These are phyloP conservation scores for Endoconidiophora polonica DNA, from an alignment of 2,329 filamentous ascomycete genomes.

Conservation along the genomic window DNA sequence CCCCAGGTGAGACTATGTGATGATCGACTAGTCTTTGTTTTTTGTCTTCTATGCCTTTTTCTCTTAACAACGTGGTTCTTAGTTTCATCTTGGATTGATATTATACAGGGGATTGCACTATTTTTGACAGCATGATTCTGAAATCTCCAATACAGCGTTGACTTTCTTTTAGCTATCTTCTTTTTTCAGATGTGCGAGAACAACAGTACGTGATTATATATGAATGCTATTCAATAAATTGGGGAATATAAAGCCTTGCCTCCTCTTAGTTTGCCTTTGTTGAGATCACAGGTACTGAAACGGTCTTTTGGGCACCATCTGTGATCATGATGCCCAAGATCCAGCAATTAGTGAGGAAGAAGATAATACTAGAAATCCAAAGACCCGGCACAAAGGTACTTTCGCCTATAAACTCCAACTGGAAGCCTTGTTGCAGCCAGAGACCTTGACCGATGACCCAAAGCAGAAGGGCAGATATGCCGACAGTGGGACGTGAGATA, in stretches of 20 bases:
- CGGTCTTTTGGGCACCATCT: constrained; percentile 32
- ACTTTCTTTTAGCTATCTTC: too few relatives aligned
- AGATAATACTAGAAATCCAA: constrained; percentile 56
- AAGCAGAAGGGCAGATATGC: constrained; percentile 45
- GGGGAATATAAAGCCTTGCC: neutral
- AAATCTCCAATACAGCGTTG: too few relatives aligned
- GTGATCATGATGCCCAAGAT: constrained; percentile 64
- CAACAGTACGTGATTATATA: too few relatives aligned
- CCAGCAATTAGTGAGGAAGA: constrained; percentile 78
- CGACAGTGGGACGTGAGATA: constrained; percentile 40
- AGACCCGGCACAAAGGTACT: constrained; percentile 78
- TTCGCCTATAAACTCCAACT: constrained; percentile 60
- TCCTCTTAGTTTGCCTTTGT: neutral
- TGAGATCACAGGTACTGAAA: neutral
- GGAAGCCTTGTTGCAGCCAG: constrained; percentile 62
- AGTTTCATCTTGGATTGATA: too few relatives aligned
- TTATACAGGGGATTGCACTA: too few relatives aligned
- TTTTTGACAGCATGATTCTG: too few relatives aligned
- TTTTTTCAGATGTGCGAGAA: too few relatives aligned
- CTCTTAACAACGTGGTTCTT: too few relatives aligned
- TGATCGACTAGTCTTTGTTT: neutral
- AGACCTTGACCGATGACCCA: constrained; percentile 64
- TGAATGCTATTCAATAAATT: neutral
- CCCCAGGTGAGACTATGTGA: too few relatives aligned
- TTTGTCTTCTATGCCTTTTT: neutral